Conservation (phyloP, 2,329 filamentous ascomycete species). For the Alternaria alternata region DNA sequence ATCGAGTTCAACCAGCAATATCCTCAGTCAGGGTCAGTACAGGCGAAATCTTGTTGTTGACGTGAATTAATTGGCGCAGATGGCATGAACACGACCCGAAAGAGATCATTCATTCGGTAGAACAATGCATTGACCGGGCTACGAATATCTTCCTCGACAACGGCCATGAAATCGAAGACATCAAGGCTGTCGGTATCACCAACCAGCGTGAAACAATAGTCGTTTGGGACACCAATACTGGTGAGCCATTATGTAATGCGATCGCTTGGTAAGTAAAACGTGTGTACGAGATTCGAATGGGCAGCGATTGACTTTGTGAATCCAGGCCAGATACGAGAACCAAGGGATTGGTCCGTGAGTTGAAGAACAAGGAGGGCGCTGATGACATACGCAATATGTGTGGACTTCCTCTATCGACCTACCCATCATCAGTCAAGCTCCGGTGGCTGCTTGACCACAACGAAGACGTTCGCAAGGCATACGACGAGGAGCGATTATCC, state of each 20-base stretch:
- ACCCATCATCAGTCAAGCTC: slow-evolving; percentile 86
- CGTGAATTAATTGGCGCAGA: slow-evolving; percentile 55
- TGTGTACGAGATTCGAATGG: neutral
- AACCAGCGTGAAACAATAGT: slow-evolving; percentile 91
- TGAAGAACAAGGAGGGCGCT: slow-evolving; percentile 72
- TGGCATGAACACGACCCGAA: slow-evolving; percentile 91
- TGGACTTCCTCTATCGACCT: slow-evolving; percentile 85
- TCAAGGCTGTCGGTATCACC: slow-evolving; percentile 83
- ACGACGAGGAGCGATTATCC: slow-evolving; percentile 76
- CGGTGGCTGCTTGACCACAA: slow-evolving; percentile 81
- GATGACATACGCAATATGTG: slow-evolving; percentile 75
- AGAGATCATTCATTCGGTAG: slow-evolving; percentile 77
- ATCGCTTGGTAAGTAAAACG: slow-evolving; percentile 71
- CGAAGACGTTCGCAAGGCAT: slow-evolving; percentile 73
- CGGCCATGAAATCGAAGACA: slow-evolving; percentile 72
- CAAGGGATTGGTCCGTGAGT: slow-evolving; percentile 75
- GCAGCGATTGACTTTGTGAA: slow-evolving; percentile 8
- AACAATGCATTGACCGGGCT: slow-evolving; percentile 80
- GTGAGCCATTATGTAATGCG: slow-evolving; percentile 81
- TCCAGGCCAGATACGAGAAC: slow-evolving; percentile 77
- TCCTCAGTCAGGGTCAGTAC: slow-evolving; percentile 79
- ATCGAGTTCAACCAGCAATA: slow-evolving; percentile 87
- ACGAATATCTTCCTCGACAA: slow-evolving; percentile 74
- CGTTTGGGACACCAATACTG: slow-evolving; percentile 83
- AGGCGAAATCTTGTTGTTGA: neutral